Base-by-base conservation (phyloP, 2,329 filamentous ascomycete species). In the Incumbomyces delicatus region DNA sequence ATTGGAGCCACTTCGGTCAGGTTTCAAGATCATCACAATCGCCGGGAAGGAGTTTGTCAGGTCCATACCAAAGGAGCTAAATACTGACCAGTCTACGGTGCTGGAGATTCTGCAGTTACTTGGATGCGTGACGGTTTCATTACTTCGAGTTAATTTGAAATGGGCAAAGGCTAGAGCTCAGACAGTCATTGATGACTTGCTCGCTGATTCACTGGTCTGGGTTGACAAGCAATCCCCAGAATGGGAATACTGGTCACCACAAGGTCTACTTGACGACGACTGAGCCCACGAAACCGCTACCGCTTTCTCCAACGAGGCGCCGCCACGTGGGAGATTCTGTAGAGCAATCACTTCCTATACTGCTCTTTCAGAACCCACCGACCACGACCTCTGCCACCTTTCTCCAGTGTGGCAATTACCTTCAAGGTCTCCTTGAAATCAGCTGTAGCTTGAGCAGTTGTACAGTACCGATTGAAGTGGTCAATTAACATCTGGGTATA, bases 21-120 rank as follows among this genome's bases (percentile, higher is more conserved):
- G 88, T 14, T 95, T 95, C 66, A 83, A 81, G 20, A 82, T 95
- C 48, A 76, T 95, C 53, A 80, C 76, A 46, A 85, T 98, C 50
- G 92, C 92, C 6, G 80, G 80, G 54, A 85, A 85, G 60, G 78
- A 85, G 51, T 92, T 95, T 66, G 90, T 98, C 46, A 80, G 92
- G 22, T 94, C 87, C 2, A 82, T 98, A 34, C 92, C 92, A 1
- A 92, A 94, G 63, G 92, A 98, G 67, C 75, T 98, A 52, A 95
- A 94, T 63, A 89, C 80, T 12, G 92, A 98, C 63, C 92, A 98
- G 70, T 86, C 85, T 41, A 86, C 83, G 2, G 90, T 95, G 11
- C 76, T 98, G 6, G 92, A 96, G 70, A 89, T 85, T 1, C 87
- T 87, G 6, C 87, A 95, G 65, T 73, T 95, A 8, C 71, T 95